Conservation (phyloP, 2,329 filamentous ascomycete genomes). For the Alternaria incomplexa region DNA sequence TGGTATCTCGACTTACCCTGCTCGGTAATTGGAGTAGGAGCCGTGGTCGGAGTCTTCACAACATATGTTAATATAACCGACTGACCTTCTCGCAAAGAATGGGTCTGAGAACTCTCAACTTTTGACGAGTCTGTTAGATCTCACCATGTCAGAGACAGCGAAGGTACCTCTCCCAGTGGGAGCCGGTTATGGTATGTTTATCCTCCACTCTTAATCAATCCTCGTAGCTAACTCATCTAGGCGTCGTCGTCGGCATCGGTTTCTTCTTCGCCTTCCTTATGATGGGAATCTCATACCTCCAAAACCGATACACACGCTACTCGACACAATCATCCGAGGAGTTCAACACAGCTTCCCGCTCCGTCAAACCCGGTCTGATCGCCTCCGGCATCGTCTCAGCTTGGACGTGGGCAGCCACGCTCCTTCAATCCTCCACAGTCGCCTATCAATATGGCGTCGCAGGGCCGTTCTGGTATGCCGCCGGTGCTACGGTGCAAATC, state of each 20-base stretch:
- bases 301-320: constrained; percentile 43
- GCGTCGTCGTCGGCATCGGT: constrained; percentile 57
- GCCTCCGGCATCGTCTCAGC: constrained; percentile 56
- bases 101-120: neutral
- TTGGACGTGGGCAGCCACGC: constrained; percentile 58
- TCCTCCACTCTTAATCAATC: neutral
- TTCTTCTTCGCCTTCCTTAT: constrained; percentile 46
- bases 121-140: neutral
- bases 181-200: constrained; percentile 56
- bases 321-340: constrained; percentile 54
- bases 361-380: constrained; percentile 55
- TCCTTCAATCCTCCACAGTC: constrained; percentile 36
- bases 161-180: constrained; percentile 40
- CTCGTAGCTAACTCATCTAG: constrained; percentile 11
- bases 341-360: constrained; percentile 56
- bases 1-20: neutral
- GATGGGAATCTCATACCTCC: constrained; percentile 47
- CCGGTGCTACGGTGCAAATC: constrained; percentile 54
- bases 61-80: neutral
- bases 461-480: constrained; percentile 49
- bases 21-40: constrained; percentile 2
- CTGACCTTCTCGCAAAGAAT: neutral
- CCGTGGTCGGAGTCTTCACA: neutral
- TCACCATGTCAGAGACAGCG: constrained; percentile 24
- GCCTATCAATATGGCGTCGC: constrained; percentile 41